Conservation (phyloP, 225 moss, liverwort and hornwort genomes). For the Ulota crispa region DNA sequence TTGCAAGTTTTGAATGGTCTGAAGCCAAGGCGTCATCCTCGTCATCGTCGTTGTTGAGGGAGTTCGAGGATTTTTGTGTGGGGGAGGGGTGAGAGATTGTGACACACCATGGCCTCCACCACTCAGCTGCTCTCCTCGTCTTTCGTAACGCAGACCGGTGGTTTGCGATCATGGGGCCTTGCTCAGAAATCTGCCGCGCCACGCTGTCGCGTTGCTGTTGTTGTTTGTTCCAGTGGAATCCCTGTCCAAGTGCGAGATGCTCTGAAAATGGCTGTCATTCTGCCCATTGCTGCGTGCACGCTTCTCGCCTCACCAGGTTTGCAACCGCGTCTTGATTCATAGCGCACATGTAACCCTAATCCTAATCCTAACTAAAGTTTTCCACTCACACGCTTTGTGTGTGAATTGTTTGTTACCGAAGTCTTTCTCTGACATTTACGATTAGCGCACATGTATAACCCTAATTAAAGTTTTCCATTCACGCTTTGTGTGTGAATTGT, state of each 20-base stretch:
- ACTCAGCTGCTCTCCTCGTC: conserved; percentile 29
- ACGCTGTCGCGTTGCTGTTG: not conserved
- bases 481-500: too few relatives aligned
- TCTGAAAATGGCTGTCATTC: conserved; percentile 41
- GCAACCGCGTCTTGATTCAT: not conserved
- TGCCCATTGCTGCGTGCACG: conserved; percentile 48
- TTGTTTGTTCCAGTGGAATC: conserved; percentile 12
- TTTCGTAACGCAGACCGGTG: conserved; percentile 7
- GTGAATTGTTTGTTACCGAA: not conserved
- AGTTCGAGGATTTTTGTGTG: not conserved
- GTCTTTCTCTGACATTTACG: not conserved
- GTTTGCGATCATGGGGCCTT: not conserved
- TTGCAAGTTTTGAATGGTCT: not conserved
- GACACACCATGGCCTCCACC: conserved; percentile 31
- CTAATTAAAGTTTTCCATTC: too few relatives aligned
- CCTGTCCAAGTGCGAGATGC: conserved; percentile 18
- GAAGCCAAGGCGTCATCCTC: not conserved
- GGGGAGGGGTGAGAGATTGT: not conserved
- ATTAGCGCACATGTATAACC: too few relatives aligned
- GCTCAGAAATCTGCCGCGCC: not conserved
- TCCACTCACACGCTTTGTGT: not conserved
- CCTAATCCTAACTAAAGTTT: not conserved
- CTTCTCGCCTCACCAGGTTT: conserved; percentile 38
- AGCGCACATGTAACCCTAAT: not conserved
- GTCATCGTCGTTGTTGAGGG: not conserved